Evolutionary conservation across 257 asterid species (phyloP).

Genomic region (Pogostemon cablin): DNA sequence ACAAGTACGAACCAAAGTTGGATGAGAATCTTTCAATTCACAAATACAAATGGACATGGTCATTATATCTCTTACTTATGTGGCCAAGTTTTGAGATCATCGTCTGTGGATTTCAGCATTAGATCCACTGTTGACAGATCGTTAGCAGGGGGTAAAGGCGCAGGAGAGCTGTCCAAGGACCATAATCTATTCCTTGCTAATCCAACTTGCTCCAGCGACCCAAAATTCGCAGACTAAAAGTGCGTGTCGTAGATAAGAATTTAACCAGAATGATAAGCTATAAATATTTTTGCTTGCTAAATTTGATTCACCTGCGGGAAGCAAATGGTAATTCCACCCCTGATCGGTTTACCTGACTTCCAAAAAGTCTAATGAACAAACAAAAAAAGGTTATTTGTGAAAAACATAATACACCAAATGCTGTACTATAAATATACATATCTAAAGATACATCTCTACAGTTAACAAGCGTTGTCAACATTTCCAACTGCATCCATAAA

Average conservation of each 20-base stretch:
- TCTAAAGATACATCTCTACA: not conserved
- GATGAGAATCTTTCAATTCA: conserved; percentile 21
- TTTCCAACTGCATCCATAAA: conserved; percentile 4
- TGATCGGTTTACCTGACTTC: conserved; percentile 63
- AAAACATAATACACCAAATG: conserved; percentile 6
- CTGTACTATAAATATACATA: not conserved
- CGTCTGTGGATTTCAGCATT: conserved; percentile 74
- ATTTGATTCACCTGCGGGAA: conserved; percentile 68
- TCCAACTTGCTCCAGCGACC: conserved; percentile 82
- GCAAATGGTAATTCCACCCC: conserved; percentile 71
- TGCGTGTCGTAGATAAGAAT: conserved; percentile 33
- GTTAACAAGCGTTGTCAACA: conserved; percentile 9
- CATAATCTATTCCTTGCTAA: conserved; percentile 76
- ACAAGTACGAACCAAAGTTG: conserved; percentile 25
- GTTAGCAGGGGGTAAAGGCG: conserved; percentile 65
- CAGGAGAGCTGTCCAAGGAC: conserved; percentile 70
- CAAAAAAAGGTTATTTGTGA: conserved; percentile 28
- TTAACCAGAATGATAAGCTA: conserved; percentile 7
- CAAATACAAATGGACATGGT: not conserved
- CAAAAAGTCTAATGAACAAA: conserved; percentile 48
- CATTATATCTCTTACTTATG: conserved; percentile 49
- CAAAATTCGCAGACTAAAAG: conserved; percentile 58
- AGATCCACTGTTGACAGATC: conserved; percentile 73
- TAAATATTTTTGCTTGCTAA: conserved; percentile 15
- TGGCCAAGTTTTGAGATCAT: conserved; percentile 80